A percentile compares a stretch with the other conserved stretches of the same genome.
phyloP scores from a whole-genome alignment of 2,329 filamentous ascomycete species.

The Paraphoma sp. region DNA sequence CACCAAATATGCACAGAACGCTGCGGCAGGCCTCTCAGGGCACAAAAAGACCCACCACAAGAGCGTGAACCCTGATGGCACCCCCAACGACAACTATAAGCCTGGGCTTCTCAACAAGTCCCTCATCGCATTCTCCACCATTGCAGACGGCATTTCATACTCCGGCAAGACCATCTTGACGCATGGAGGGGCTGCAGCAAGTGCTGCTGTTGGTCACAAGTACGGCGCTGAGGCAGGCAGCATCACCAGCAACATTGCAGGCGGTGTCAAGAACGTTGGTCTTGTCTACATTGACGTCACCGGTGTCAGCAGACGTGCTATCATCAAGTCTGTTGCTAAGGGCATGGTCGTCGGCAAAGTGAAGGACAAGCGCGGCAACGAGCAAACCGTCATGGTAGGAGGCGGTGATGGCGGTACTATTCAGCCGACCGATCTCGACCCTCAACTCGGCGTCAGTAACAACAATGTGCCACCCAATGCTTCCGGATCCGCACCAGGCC shows the following conservation, averaged over 20 bases:
- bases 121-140: slow-evolving; percentile 93
- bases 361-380: slow-evolving; percentile 74
- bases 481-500: slow-evolving; percentile 29
- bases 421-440: slow-evolving; percentile 47
- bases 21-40: slow-evolving; percentile 78
- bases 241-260: slow-evolving; percentile 76
- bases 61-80: slow-evolving; percentile 74
- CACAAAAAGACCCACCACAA: slow-evolving; percentile 64
- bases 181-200: slow-evolving; percentile 78
- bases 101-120: slow-evolving; percentile 94
- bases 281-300: slow-evolving; percentile 97
- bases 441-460: slow-evolving; percentile 34
- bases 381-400: slow-evolving; percentile 70
- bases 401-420: slow-evolving; percentile 64
- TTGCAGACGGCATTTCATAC: slow-evolving; percentile 92
- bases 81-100: slow-evolving; percentile 72
- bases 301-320: slow-evolving; percentile 85
- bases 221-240: slow-evolving; percentile 87
- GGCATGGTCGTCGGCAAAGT: slow-evolving; percentile 89
- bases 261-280: slow-evolving; percentile 93
- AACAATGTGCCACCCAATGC: slow-evolving; percentile 35
- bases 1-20: slow-evolving; percentile 83
- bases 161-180: slow-evolving; percentile 79
- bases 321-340: slow-evolving; percentile 94
- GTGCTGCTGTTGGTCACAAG: slow-evolving; percentile 83